Evolutionary conservation across 1,284 basidiomycete species (phyloP).

Genomic region (Trichosporon asahii): DNA sequence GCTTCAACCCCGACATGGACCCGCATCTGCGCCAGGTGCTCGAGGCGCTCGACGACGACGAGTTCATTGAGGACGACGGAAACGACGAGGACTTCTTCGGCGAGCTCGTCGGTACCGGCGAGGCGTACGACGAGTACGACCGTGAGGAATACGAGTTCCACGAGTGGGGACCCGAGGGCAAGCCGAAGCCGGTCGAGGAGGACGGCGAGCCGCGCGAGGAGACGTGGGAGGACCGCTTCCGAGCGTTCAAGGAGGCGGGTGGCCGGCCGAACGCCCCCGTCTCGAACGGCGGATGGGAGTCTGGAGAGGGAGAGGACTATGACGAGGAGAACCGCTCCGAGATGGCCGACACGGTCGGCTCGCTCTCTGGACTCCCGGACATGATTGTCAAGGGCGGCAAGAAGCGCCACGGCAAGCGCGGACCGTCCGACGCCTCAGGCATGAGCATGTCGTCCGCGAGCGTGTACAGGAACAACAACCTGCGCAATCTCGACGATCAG

Average conservation of each 20-base stretch:
- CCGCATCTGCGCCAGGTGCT: slow-evolving; percentile 88
- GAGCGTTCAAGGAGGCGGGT: slow-evolving; percentile 62
- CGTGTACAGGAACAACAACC: slow-evolving; percentile 86
- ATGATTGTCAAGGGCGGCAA: slow-evolving; percentile 67
- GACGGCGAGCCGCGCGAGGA: slow-evolving; percentile 34
- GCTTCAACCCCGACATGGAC: slow-evolving; percentile 95
- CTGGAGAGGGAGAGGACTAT: slow-evolving; percentile 29
- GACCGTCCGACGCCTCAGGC: slow-evolving; percentile 73
- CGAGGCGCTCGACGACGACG: slow-evolving; percentile 94
- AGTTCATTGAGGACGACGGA: slow-evolving; percentile 71
- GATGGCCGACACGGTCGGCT: slow-evolving; percentile 73
- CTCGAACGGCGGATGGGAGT: slow-evolving; percentile 26
- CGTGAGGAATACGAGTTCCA: slow-evolving; percentile 63
- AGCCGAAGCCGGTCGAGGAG: slow-evolving; percentile 33
- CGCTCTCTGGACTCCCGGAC: slow-evolving; percentile 60
- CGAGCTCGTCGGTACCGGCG: slow-evolving; percentile 56
- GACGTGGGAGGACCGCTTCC: slow-evolving; percentile 72
- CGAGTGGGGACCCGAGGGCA: slow-evolving; percentile 58
- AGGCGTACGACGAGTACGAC: slow-evolving; percentile 54
- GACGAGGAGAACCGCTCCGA: slow-evolving; percentile 60
- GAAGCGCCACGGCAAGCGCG: slow-evolving; percentile 64
- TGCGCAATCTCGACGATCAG: slow-evolving; percentile 83
- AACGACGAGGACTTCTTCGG: slow-evolving; percentile 55
- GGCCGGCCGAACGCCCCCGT: slow-evolving; percentile 40
- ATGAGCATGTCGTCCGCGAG: slow-evolving; percentile 97